Conservation (phyloP, 116 monocot species). For the Posidonia oceanica region DNA sequence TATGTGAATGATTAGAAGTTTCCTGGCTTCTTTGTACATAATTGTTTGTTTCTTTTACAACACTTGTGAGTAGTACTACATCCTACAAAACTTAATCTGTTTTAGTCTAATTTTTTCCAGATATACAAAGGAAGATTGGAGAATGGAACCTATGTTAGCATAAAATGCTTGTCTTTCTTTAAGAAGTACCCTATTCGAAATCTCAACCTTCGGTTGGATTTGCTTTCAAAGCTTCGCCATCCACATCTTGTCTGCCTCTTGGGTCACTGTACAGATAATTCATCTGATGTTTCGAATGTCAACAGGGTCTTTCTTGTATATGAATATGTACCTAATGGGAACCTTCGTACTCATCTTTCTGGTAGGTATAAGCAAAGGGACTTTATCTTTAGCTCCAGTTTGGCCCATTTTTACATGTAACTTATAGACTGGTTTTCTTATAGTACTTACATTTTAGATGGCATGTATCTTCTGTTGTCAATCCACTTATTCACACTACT, state of each 20-base stretch:
- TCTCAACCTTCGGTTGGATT: constrained; percentile 79
- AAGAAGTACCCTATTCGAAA: constrained; percentile 77
- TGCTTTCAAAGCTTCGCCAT: constrained; percentile 94
- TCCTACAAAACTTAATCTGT: background rate
- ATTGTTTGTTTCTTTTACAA: background rate
- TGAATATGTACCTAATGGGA: constrained; percentile 70
- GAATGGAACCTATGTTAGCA: constrained; percentile 71
- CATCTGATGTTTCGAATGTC: constrained; percentile 44
- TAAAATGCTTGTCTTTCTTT: constrained; percentile 81
- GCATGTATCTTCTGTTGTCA: too few relatives aligned
- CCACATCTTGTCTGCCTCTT: constrained; percentile 88
- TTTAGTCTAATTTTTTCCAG: constrained; percentile 21
- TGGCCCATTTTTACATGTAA: too few relatives aligned
- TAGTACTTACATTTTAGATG: too few relatives aligned
- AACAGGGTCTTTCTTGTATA: constrained; percentile 78
- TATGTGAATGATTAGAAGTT: background rate
- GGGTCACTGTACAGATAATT: constrained; percentile 79
- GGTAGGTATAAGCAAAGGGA: constrained; percentile 20
- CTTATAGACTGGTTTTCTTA: too few relatives aligned
- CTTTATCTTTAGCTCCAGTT: too few relatives aligned
- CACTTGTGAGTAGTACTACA: background rate
- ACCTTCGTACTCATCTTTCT: constrained; percentile 55
- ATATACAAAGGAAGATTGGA: constrained; percentile 89
- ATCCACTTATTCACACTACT: background rate
- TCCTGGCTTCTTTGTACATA: too few relatives aligned